phyloP scores from a whole-genome alignment of 2,329 filamentous ascomycete genomes.

The Colletotrichum filicis region DNA sequence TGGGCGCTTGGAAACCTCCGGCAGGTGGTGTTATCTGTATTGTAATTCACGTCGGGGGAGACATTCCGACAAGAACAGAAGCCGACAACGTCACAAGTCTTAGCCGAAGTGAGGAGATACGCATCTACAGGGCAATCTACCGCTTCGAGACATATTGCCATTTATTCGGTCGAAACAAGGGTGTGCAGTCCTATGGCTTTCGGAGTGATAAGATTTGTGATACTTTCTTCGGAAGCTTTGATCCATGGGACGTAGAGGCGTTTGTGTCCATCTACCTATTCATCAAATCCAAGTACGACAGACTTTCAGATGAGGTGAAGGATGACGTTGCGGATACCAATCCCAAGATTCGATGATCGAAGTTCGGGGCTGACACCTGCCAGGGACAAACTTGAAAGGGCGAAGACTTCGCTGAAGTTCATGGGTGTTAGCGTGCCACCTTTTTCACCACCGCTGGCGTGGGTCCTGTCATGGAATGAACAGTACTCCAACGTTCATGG shows the following conservation, averaged over 20 bases:
- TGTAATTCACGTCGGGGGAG: no score
- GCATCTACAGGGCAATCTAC: conserved; percentile 38
- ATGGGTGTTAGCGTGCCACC: background rate
- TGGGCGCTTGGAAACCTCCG: background rate
- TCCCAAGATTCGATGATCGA: background rate
- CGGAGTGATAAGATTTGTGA: conserved; percentile 17
- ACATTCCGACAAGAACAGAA: background rate
- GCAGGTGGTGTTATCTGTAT: background rate
- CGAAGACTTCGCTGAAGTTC: background rate
- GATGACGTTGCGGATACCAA: conserved; percentile 1
- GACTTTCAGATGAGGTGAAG: conserved; percentile 24
- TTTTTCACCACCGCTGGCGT: background rate
- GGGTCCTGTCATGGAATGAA: conserved; percentile 1
- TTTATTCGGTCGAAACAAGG: conserved; percentile 19
- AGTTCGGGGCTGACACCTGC: background rate
- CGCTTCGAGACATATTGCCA: conserved; percentile 36
- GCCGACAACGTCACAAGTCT: background rate
- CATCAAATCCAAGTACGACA: conserved; percentile 23
- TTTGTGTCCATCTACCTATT: conserved; percentile 35
- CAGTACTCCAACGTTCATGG: conserved; percentile 1
- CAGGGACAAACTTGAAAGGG: background rate
- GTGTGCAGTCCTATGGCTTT: conserved; percentile 9
- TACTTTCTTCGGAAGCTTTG: conserved; percentile 28
- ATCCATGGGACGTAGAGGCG: conserved; percentile 37
- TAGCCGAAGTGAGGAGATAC: conserved; percentile 33